Evolutionary conservation across 129 eudicot genomes (phyloP).

Genomic region (Scalesia atractyloides): DNA sequence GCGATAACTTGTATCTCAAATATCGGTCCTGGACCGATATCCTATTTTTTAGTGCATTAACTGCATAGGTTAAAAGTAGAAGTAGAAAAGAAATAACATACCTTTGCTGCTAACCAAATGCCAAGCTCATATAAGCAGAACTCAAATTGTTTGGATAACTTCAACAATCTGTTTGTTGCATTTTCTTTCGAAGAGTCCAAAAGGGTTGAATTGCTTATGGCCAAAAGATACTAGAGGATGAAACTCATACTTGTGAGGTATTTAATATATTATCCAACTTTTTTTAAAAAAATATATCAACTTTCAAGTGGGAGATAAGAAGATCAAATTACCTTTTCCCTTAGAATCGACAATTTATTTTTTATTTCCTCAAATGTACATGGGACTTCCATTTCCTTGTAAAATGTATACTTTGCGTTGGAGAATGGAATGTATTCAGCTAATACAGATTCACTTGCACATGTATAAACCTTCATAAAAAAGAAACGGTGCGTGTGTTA

Average conservation of each 20-base stretch:
- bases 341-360: constrained; percentile 29
- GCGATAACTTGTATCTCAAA: too few relatives aligned
- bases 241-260: constrained; percentile 11
- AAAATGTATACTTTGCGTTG: constrained; percentile 41
- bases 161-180: constrained; percentile 42
- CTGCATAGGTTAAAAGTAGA: background rate
- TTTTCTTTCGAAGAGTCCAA: constrained; percentile 43
- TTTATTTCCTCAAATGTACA: constrained; percentile 10
- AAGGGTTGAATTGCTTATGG: constrained; percentile 25
- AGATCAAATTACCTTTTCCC: constrained; percentile 46
- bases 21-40: too few relatives aligned
- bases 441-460: constrained; percentile 60
- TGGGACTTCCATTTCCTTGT: constrained; percentile 44
- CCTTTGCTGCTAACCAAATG: constrained; percentile 71
- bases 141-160: constrained; percentile 34
- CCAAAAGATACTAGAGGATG: constrained; percentile 45
- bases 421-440: constrained; percentile 58
- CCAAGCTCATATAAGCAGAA: constrained; percentile 72
- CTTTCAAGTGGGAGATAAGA: background rate
- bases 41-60: too few relatives aligned
- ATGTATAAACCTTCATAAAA: constrained; percentile 73
- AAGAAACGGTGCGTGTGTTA: constrained; percentile 16
- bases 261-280: background rate
- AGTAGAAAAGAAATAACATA: constrained; percentile 32
- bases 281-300: background rate